These are phyloP conservation scores for Cucurbita ficifolia DNA, from an alignment of 306 rosid genomes.

Conservation along the genomic window DNA sequence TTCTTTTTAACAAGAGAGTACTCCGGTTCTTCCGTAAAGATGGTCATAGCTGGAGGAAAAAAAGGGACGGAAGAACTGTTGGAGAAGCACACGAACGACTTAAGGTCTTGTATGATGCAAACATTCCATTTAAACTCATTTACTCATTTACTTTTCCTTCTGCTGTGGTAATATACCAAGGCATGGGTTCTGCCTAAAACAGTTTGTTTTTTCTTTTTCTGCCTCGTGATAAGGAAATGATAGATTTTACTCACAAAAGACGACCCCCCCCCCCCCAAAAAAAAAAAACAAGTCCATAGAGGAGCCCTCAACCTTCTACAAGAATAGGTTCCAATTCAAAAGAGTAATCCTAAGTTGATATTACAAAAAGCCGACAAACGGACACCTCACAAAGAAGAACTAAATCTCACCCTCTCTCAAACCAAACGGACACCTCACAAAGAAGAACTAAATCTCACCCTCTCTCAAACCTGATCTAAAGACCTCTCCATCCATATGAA, in stretches of 20 bases:
- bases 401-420: no score
- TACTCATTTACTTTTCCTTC: background rate
- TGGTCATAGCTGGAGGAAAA: constrained; percentile 89
- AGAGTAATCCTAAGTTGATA: no score
- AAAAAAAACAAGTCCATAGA: no score
- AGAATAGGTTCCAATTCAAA: no score
- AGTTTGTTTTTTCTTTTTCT: background rate
- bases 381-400: no score
- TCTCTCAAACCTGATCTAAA: no score
- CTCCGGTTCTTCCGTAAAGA: constrained; percentile 90
- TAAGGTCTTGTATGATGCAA: constrained; percentile 40
- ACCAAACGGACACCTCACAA: no score
- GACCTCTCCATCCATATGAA: no score
- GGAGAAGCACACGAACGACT: constrained; percentile 95
- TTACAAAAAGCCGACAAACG: no score
- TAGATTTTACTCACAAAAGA: background rate
- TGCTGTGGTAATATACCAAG: background rate
- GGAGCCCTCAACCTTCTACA: no score
- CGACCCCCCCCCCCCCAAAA: no score
- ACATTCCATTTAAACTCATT: background rate
- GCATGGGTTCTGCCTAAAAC: background rate
- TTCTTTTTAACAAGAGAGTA: constrained; percentile 74
- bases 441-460: no score
- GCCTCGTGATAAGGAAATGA: background rate
- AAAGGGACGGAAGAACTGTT: constrained; percentile 78